phyloP scores from a whole-genome alignment of 768 basidiomycete species.

The Mycena vulgaris region DNA sequence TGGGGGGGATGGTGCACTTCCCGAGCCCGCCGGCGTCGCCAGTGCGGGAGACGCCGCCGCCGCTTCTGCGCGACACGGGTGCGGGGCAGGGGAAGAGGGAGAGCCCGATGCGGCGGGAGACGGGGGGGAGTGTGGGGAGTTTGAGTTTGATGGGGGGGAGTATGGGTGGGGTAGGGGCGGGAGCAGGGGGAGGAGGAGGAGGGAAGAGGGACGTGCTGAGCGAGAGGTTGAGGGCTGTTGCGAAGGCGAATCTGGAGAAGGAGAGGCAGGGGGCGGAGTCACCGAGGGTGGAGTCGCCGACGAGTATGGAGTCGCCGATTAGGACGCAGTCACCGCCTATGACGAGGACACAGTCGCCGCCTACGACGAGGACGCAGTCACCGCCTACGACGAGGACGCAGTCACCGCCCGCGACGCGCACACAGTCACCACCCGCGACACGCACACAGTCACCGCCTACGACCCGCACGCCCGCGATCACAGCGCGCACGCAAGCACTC shows the following conservation, averaged over 20 bases:
- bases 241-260: constrained; percentile 36
- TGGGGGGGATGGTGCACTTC: constrained; percentile 26
- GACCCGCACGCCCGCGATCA: too few species aligned
- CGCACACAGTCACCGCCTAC: too few species aligned
- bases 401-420: not conserved
- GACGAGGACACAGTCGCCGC: not conserved
- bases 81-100: not conserved
- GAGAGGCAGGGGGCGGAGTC: not conserved
- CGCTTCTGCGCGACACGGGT: not conserved
- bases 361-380: too few species aligned
- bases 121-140: constrained; percentile 28
- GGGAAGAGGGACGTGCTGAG: constrained; percentile 55
- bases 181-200: constrained; percentile 3
- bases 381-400: too few species aligned
- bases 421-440: too few species aligned
- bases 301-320: not conserved
- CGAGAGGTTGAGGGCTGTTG: constrained; percentile 60
- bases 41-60: constrained; percentile 30
- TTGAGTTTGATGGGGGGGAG: constrained; percentile 35
- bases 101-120: constrained; percentile 32
- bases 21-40: constrained; percentile 35
- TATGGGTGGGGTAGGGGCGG: not conserved
- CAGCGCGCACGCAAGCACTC: too few species aligned
- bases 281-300: not conserved
- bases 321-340: not conserved